These are phyloP conservation scores for Backusella circina DNA, from an alignment of 192 early-diverging fungal genomes.

Conservation along the genomic window DNA sequence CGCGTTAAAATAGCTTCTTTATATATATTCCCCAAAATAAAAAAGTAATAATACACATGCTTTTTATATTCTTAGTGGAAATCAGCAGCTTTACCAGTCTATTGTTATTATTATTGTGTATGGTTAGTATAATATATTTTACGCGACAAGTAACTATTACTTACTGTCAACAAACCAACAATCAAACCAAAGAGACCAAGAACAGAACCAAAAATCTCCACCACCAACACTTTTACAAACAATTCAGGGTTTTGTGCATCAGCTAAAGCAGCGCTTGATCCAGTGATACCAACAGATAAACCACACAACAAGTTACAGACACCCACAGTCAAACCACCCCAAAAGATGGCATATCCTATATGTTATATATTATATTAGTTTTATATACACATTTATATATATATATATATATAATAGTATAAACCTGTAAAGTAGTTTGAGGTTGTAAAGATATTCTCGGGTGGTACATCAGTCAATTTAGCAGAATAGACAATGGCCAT, in stretches of 20 bases:
- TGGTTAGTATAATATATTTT: neutral
- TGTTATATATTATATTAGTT: neutral
- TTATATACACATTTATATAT: neutral
- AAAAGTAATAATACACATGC: too few relatives aligned
- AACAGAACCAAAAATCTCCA: slow-evolving; percentile 96
- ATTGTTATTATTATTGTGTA: neutral
- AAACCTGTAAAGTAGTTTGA: slow-evolving; percentile 80
- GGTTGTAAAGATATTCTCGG: slow-evolving; percentile 41
- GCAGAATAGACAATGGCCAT: slow-evolving; percentile 96
- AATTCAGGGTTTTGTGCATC: slow-evolving; percentile 91
- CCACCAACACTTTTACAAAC: slow-evolving; percentile 96
- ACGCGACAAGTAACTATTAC: slow-evolving; percentile 6
- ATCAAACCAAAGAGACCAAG: slow-evolving; percentile 97
- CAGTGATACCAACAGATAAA: slow-evolving; percentile 88
- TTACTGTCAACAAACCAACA: slow-evolving; percentile 80
- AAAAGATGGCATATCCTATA: slow-evolving; percentile 86
- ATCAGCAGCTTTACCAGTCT: slow-evolving; percentile 37
- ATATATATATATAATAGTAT: neutral
- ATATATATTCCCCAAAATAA: too few relatives aligned
- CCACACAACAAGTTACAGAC: slow-evolving; percentile 92
- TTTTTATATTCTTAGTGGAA: slow-evolving; percentile 20
- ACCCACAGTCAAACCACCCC: slow-evolving; percentile 93
- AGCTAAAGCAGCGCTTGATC: slow-evolving; percentile 87
- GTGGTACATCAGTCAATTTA: slow-evolving; percentile 63
- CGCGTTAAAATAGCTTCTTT: too few relatives aligned